Evolutionary conservation across 2,329 filamentous ascomycete species (phyloP), one percentile per base, ranked within the genome.

Genomic region (Exophiala xenobiotica): DNA sequence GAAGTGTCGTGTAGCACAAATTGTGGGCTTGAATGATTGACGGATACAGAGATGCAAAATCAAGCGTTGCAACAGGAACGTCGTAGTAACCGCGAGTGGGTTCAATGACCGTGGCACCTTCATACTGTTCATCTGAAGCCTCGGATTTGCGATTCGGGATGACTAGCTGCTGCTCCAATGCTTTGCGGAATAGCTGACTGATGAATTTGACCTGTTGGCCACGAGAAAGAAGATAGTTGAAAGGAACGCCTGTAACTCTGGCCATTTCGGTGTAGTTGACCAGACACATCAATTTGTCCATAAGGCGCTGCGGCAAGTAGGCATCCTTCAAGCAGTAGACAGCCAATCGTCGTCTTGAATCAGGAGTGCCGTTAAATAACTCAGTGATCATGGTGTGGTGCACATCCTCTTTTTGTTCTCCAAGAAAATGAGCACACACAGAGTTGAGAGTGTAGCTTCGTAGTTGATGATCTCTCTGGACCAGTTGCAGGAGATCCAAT

Each of bases 221-320:
- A 65, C 91, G 85, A 19, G 93, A 84, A 1, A 99, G 79, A 38
- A 99, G 79, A 65, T 87, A 95, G 67, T 96, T 97, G 77, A 99
- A 99, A 0, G 93, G 93, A 3, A 99, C 92, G 63, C 93, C 93
- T 20, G 95, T 99, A 71, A 99, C 93, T 82, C 93, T 93, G 51
- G 93, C 92, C 93, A 99, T 99, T 73, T 99, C 93, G 0, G 93
- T 97, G 65, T 97, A 97, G 68, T 99, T 99, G 71, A 96, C 88
- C n/a, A 99, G 77, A 71, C 93, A 97, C 66, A 95, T 97, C 20
- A 99, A 78, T 70, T 99, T 99, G 67, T 99, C 93, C 85, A 99
- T 91, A 45, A 99, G 72, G 53, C 95, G 78, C 65, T 97, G 91
- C 1, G 93, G 93, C 3, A 99, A 78, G 64, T 96, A 99, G 0